A percentile compares a stretch with the other conserved stretches of the same genome.
Conservation (phyloP, 2,329 filamentous ascomycete species). For the Beauveria medogensis region DNA sequence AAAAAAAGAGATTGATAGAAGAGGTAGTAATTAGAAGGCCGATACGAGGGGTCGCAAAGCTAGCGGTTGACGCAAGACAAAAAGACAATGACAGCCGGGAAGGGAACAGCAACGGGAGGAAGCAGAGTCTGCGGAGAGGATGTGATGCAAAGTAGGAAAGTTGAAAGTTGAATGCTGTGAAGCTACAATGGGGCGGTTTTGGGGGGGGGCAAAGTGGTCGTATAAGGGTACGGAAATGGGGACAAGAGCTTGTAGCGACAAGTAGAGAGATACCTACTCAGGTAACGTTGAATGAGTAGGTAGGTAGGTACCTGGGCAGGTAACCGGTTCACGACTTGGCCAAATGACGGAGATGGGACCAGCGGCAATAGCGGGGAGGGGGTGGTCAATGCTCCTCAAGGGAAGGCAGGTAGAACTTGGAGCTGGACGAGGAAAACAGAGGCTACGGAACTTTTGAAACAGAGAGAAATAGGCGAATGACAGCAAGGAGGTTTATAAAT, state of each 20-base stretch:
- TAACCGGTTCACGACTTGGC: neutral
- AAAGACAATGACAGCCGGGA: neutral
- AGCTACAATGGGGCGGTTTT: constrained; percentile 9
- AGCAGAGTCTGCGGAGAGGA: neutral
- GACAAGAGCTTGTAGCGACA: neutral
- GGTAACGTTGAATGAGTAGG: too few relatives aligned
- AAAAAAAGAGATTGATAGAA: neutral
- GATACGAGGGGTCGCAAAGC: neutral
- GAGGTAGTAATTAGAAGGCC: neutral
- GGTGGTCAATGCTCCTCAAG: constrained; percentile 7
- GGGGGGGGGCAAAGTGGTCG: neutral
- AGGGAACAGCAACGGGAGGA: neutral
- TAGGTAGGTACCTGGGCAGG: too few relatives aligned
- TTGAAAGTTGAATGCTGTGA: neutral
- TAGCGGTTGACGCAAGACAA: neutral
- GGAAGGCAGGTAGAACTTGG: neutral
- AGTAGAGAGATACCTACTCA: neutral
- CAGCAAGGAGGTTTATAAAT: neutral
- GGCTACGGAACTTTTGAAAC: neutral
- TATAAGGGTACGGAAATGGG: neutral
- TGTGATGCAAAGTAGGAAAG: neutral
- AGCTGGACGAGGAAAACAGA: neutral
- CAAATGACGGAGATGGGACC: constrained; percentile 12
- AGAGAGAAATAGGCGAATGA: too few relatives aligned
- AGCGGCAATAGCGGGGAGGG: constrained; percentile 9